A percentile compares a stretch with the other conserved stretches of the same genome.
Evolutionary conservation across 371 early-diverging fungal genomes (phyloP).

Genomic region (Entomophthora muscae): DNA sequence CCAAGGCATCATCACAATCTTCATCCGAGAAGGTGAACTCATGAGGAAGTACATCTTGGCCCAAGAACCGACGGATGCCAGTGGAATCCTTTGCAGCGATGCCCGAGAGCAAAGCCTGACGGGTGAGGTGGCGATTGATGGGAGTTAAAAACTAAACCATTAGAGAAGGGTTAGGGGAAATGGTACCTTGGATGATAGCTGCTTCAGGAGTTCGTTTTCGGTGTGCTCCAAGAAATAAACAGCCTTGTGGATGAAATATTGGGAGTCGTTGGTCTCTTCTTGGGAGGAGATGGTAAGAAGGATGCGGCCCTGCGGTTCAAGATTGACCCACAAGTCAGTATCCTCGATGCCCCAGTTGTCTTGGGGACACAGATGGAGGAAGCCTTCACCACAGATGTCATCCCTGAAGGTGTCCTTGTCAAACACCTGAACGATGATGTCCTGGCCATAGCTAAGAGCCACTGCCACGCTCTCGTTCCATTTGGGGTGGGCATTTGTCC

Average conservation of each 20-base stretch:
- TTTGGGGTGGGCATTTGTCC: slow-evolving; percentile 59
- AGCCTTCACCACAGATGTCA: slow-evolving; percentile 53
- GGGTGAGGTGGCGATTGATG: too few relatives aligned
- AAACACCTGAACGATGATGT: slow-evolving; percentile 48
- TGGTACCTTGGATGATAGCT: too few relatives aligned
- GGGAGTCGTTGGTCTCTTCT: slow-evolving; percentile 77
- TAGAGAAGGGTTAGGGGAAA: too few relatives aligned
- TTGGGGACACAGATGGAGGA: slow-evolving; percentile 36
- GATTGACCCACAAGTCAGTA: slow-evolving; percentile 62
- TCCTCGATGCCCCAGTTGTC: slow-evolving; percentile 47
- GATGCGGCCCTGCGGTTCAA: slow-evolving; percentile 68
- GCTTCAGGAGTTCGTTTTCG: too few relatives aligned
- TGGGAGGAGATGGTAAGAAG: slow-evolving; percentile 68
- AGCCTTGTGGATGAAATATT: slow-evolving; percentile 77
- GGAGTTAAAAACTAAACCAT: too few relatives aligned
- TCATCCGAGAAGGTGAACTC: too few relatives aligned
- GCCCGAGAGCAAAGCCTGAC: too few relatives aligned
- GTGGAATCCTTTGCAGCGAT: too few relatives aligned
- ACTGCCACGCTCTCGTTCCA: slow-evolving; percentile 85
- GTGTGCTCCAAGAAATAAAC: slow-evolving; percentile 52
- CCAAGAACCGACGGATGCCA: too few relatives aligned
- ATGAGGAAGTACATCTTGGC: too few relatives aligned
- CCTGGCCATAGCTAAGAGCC: slow-evolving; percentile 30
- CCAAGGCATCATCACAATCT: too few relatives aligned
- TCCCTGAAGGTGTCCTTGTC: slow-evolving; percentile 61